These are phyloP conservation scores for Cyclotella baltica DNA, from an alignment of 108 stramenopile species.

Conservation along the genomic window DNA sequence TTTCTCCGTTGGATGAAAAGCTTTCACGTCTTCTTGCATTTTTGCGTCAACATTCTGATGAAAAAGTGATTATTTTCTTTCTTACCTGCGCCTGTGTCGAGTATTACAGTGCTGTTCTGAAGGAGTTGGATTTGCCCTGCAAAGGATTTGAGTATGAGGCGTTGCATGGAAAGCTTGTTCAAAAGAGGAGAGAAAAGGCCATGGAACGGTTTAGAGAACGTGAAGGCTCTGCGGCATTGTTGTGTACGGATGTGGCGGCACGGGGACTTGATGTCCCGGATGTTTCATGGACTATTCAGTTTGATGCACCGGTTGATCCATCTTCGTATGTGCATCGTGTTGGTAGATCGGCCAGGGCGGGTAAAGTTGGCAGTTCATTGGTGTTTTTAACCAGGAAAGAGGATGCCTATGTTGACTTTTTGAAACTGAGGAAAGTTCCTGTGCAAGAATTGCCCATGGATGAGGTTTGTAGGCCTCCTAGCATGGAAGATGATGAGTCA, in stretches of 20 bases:
- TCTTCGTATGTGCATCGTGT: constrained; percentile 97
- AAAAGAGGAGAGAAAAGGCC: constrained; percentile 92
- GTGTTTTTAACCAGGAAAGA: constrained; percentile 93
- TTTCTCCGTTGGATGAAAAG: constrained; percentile 85
- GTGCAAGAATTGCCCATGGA: constrained; percentile 59
- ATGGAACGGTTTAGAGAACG: constrained; percentile 85
- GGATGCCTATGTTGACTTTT: constrained; percentile 93
- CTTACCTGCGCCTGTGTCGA: constrained; percentile 97
- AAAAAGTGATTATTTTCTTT: constrained; percentile 97
- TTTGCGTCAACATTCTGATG: constrained; percentile 70
- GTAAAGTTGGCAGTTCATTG: constrained; percentile 83
- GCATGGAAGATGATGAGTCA: constrained; percentile 22
- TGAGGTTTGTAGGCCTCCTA: constrained; percentile 65
- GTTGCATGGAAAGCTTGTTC: constrained; percentile 95
- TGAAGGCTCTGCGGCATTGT: constrained; percentile 58
- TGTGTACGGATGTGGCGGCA: constrained; percentile 99
- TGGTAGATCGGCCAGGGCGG: constrained; percentile 96
- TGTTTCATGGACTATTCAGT: constrained; percentile 97
- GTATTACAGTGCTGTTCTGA: constrained; percentile 83
- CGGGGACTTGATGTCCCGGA: constrained; percentile 96
- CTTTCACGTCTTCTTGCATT: constrained; percentile 84
- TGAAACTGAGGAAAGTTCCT: constrained; percentile 87
- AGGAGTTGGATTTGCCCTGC: constrained; percentile 55
- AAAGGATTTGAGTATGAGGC: constrained; percentile 66
- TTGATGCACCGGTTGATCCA: constrained; percentile 97